Evolutionary conservation across 1,284 basidiomycete genomes (phyloP).

Genomic region (Puccinia horiana): DNA sequence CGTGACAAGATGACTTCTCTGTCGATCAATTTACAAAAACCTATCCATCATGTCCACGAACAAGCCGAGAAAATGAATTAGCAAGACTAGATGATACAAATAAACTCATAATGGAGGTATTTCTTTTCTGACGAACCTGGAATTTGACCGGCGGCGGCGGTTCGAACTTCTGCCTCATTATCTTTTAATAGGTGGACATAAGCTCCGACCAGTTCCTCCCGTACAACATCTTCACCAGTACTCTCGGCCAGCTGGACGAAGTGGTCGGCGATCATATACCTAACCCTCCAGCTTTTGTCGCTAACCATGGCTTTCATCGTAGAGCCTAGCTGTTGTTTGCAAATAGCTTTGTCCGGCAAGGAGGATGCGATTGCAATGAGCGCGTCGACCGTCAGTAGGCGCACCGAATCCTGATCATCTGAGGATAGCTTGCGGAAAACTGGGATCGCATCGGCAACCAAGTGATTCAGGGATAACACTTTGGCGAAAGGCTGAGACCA

Average conservation of each 20-base stretch:
- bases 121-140: constrained; percentile 68
- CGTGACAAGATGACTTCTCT: constrained; percentile 89
- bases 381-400: constrained; percentile 92
- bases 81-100: neutral
- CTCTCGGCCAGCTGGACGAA: constrained; percentile 96
- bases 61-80: neutral
- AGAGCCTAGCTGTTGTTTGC: constrained; percentile 81
- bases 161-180: constrained; percentile 97
- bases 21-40: constrained; percentile 91
- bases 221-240: constrained; percentile 84
- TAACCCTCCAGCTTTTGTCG: constrained; percentile 98
- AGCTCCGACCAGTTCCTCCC: constrained; percentile 89
- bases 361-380: constrained; percentile 87
- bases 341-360: constrained; percentile 77
- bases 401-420: constrained; percentile 98
- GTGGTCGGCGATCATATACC: constrained; percentile 98
- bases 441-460: constrained; percentile 80
- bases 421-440: constrained; percentile 91
- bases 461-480: constrained; percentile 58
- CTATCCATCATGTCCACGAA: constrained; percentile 64
- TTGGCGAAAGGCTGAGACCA: constrained; percentile 55
- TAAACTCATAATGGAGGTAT: constrained; percentile 22
- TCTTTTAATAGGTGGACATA: constrained; percentile 95
- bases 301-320: constrained; percentile 77
- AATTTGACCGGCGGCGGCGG: constrained; percentile 91